Percentiles rank a stretch among this genome's conserved stretches.
phyloP scores from a whole-genome alignment of 2,329 filamentous ascomycete species.

The Colletotrichum sp. region DNA sequence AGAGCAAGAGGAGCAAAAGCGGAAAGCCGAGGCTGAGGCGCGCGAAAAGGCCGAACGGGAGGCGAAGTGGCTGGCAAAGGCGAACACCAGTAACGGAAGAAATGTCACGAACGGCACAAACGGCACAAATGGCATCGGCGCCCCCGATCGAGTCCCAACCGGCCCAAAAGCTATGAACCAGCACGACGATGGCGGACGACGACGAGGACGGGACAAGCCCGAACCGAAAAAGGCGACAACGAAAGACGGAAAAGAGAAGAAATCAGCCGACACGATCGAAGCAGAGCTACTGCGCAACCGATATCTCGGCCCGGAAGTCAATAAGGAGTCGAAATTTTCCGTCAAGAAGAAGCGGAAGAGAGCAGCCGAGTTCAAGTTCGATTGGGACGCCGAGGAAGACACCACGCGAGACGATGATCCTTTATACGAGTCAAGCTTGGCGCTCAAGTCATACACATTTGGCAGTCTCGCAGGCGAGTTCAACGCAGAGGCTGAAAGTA shows the following conservation, averaged over 20 bases:
- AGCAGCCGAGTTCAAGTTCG: constrained; percentile 95
- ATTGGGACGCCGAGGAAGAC: constrained; percentile 95
- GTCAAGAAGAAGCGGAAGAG: constrained; percentile 94
- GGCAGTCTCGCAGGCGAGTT: constrained; percentile 56
- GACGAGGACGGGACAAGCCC: constrained; percentile 34
- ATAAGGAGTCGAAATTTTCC: constrained; percentile 83
- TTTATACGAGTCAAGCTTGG: constrained; percentile 58
- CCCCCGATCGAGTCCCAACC: constrained; percentile 33
- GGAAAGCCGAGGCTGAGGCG: constrained; percentile 59
- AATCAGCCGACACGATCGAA: constrained; percentile 68
- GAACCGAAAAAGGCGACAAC: constrained; percentile 57
- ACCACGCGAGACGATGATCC: constrained; percentile 85
- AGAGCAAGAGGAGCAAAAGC: constrained; percentile 63
- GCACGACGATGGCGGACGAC: constrained; percentile 38
- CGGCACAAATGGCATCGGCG: constrained; percentile 58
- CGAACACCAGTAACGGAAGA: neutral
- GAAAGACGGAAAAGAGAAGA: constrained; percentile 40
- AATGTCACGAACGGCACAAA: constrained; percentile 27
- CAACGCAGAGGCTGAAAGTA: constrained; percentile 60
- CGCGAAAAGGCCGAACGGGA: constrained; percentile 75
- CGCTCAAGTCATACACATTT: constrained; percentile 36
- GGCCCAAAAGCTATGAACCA: constrained; percentile 13
- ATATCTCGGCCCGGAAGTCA: constrained; percentile 91
- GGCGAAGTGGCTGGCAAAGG: constrained; percentile 36
- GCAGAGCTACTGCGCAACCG: constrained; percentile 76